Evolutionary conservation across 2,329 filamentous ascomycete species (phyloP).

Genomic region (Hypoxylon sp.): DNA sequence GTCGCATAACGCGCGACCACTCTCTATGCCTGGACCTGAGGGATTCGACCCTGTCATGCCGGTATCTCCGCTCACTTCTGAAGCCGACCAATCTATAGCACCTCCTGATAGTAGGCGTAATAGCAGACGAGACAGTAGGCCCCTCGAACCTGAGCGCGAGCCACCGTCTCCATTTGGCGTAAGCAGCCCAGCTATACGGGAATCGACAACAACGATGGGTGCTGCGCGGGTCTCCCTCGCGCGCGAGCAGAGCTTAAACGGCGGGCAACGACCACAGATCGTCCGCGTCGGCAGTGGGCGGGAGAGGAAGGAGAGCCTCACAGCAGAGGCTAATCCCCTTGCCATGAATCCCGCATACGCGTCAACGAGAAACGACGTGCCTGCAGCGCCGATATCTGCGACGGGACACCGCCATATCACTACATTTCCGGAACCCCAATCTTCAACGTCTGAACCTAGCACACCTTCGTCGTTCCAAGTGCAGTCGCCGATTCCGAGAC

Average conservation of each 20-base stretch:
- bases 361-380: background rate
- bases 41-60: slow-evolving; percentile 25
- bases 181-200: background rate
- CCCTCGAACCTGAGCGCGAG: background rate
- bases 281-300: slow-evolving; percentile 33
- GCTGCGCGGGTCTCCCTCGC: slow-evolving; percentile 16
- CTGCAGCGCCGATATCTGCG: slow-evolving; percentile 5
- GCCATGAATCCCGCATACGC: slow-evolving; percentile 6
- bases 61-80: slow-evolving; percentile 19
- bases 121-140: background rate
- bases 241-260: slow-evolving; percentile 30
- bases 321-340: background rate
- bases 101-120: background rate
- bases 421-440: background rate
- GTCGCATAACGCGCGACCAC: slow-evolving; percentile 30
- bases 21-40: slow-evolving; percentile 33
- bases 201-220: background rate
- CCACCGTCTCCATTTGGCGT: slow-evolving; percentile 15
- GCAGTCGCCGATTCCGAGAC: slow-evolving; percentile 30
- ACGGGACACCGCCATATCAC: slow-evolving; percentile 14
- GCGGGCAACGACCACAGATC: slow-evolving; percentile 25
- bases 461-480: slow-evolving; percentile 21
- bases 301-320: background rate
- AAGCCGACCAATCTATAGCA: slow-evolving; percentile 8
- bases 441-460: background rate